These are phyloP conservation scores for Penicillium daleae DNA, from an alignment of 495 filamentous ascomycete species.

Conservation along the genomic window DNA sequence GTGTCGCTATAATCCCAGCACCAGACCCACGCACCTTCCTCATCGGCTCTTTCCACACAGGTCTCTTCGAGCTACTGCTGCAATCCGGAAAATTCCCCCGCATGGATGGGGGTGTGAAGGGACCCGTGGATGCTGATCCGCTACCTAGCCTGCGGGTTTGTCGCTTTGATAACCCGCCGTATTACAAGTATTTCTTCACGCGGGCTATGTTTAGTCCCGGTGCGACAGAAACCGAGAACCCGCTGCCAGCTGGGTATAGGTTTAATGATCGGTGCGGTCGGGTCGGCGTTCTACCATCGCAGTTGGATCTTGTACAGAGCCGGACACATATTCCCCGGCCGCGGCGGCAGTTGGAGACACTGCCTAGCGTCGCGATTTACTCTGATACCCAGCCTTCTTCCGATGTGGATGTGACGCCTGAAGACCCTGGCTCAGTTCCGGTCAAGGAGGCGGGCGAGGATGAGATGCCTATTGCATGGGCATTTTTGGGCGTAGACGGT, in stretches of 20 bases:
- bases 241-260: conserved; percentile 37
- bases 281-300: conserved; percentile 27
- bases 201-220: conserved; percentile 17
- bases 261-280: conserved; percentile 32
- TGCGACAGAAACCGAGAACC: background rate
- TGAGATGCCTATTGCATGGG: conserved; percentile 48
- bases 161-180: conserved; percentile 41
- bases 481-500: conserved; percentile 52
- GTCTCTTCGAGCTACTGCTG: conserved; percentile 31
- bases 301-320: conserved; percentile 44
- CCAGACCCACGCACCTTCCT: conserved; percentile 39
- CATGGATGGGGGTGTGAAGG: background rate
- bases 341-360: conserved; percentile 30
- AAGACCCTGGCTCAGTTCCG: background rate
- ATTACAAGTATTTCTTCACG: conserved; percentile 40
- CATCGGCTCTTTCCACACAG: conserved; percentile 40
- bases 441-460: background rate
- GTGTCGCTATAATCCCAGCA: conserved; percentile 29
- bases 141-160: conserved; percentile 33
- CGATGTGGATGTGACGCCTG: too few relatives aligned
- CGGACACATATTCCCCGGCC: conserved; percentile 46
- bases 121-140: background rate
- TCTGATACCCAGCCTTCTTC: background rate
- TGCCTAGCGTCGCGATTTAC: conserved; percentile 44
- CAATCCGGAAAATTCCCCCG: conserved; percentile 15